Evolutionary conservation across 2,329 filamentous ascomycete genomes (phyloP), one percentile per base, ranked within the genome.

Genomic region (Hymenotorrendiella dingleyae): DNA sequence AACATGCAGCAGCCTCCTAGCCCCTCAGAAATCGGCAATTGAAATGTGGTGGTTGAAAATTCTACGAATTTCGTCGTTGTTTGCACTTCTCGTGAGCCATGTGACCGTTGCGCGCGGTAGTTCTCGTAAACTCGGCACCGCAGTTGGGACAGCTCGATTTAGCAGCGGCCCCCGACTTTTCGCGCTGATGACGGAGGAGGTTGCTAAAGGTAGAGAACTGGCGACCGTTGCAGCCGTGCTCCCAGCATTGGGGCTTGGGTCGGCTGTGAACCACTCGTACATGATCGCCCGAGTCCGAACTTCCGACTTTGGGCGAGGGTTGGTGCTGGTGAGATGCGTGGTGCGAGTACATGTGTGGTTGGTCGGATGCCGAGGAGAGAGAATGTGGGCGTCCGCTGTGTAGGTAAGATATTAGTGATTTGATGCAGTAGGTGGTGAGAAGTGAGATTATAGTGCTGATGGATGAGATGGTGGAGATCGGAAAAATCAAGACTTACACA

Each of bases 131-230:
- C 58, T 94, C 89, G 9, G 89, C 89, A 27, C 89, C 88, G 59
- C 91, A 97, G 61, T 89, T 85, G 14, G 88, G 89, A 61, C 91
- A 97, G 37, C 82, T 82, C 3, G 88, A 87, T 67, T 96, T 96
- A 22, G 85, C 74, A 9, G 90, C 87, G 40, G 90, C 89, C 20
- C 91, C 91, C 0, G 87, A 94, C 64, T 95, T 96, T 65, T 97
- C 91, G 32, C 91, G 79, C 65, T 96, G 90, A 63, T 97, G 91
- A 49, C 91, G 77, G 27, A 96, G 71, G 3, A 96, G 76, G 62
- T 96, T 96, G 75, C 89, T 95, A 62, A 96, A 96, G 3, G 91
- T 96, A 14, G 88, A 94, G 61, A 97, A 97, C 59, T 94, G 86
- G 22, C 90, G 82, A 16, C 91, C 91, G 58, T 96, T 95, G 71